Percentiles rank a stretch among this genome's conserved stretches.
Evolutionary conservation across 495 filamentous ascomycete genomes (phyloP).

Genomic region (Podospora pseudoanserina): DNA sequence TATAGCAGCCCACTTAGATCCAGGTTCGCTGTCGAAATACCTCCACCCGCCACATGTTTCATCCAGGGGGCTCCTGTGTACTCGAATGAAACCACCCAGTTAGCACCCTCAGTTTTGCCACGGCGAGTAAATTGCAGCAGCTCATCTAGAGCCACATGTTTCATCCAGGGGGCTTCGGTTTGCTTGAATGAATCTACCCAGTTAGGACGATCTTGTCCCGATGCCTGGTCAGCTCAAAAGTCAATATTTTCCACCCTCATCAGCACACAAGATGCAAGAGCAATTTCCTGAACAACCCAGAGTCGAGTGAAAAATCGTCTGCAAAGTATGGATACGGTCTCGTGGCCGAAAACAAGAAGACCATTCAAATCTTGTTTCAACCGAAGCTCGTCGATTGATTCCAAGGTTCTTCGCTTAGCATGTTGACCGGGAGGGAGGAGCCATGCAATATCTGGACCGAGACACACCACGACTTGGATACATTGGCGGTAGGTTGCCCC

Average conservation of each 20-base stretch:
- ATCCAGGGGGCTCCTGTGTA: no score
- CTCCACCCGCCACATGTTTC: no score
- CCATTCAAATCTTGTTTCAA: not conserved
- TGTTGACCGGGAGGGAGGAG: not conserved
- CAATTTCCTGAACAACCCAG: constrained; percentile 33
- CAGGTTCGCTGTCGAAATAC: no score
- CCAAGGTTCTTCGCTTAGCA: not conserved
- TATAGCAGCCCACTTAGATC: no score
- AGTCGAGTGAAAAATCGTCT: constrained; percentile 29
- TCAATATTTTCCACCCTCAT: constrained; percentile 27
- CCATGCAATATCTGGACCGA: constrained; percentile 20
- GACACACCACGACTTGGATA: constrained; percentile 25
- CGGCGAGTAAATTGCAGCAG: no score
- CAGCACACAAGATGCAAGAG: constrained; percentile 18
- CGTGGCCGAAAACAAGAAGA: not conserved
- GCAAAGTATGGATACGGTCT: constrained; percentile 9
- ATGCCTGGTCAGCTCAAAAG: not conserved
- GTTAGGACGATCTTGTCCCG: not conserved
- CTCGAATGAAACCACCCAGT: no score
- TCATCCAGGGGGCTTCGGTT: no score
- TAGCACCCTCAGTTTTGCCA: no score
- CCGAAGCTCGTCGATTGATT: not conserved
- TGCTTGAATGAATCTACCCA: no score
- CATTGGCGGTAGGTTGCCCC: constrained; percentile 19
- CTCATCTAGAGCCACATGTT: no score